These are phyloP conservation scores for Blastobotrys robertii DNA, from an alignment of 805 yeast species.

Conservation along the genomic window DNA sequence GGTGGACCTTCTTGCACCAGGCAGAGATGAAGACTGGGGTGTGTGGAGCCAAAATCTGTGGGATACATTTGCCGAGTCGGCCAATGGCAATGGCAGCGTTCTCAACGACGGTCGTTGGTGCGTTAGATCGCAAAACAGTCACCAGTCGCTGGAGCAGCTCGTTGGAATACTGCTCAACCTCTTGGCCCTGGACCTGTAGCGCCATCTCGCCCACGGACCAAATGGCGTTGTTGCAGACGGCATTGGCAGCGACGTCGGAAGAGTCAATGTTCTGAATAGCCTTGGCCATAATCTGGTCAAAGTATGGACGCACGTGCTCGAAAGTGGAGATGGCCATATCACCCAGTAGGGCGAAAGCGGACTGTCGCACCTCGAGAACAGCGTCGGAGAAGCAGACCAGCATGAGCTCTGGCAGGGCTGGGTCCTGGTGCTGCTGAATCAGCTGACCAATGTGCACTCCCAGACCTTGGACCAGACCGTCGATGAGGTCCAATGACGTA, in stretches of 20 bases:
- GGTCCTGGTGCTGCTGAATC: slow-evolving; percentile 29
- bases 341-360: slow-evolving; percentile 82
- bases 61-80: slow-evolving; percentile 58
- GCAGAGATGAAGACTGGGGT: slow-evolving; percentile 46
- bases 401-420: slow-evolving; percentile 48
- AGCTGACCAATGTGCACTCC: slow-evolving; percentile 52
- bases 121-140: slow-evolving; percentile 43
- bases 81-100: slow-evolving; percentile 89
- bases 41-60: slow-evolving; percentile 50
- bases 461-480: slow-evolving; percentile 88
- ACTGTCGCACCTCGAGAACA: slow-evolving; percentile 83
- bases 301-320: slow-evolving; percentile 29
- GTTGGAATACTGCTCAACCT: slow-evolving; percentile 38
- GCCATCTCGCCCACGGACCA: slow-evolving; percentile 92
- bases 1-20: slow-evolving; percentile 66
- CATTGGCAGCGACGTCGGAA: slow-evolving; percentile 51
- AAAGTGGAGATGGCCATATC: slow-evolving; percentile 66
- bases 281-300: slow-evolving; percentile 29
- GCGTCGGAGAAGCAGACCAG: slow-evolving; percentile 65
- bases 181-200: slow-evolving; percentile 40
- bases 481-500: slow-evolving; percentile 80
- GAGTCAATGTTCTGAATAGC: slow-evolving; percentile 48
- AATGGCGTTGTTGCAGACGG: slow-evolving; percentile 79
- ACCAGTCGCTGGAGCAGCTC: slow-evolving; percentile 49
- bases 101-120: slow-evolving; percentile 43